Conservation (phyloP, 495 filamentous ascomycete genomes). For the Penicillium salamii region DNA sequence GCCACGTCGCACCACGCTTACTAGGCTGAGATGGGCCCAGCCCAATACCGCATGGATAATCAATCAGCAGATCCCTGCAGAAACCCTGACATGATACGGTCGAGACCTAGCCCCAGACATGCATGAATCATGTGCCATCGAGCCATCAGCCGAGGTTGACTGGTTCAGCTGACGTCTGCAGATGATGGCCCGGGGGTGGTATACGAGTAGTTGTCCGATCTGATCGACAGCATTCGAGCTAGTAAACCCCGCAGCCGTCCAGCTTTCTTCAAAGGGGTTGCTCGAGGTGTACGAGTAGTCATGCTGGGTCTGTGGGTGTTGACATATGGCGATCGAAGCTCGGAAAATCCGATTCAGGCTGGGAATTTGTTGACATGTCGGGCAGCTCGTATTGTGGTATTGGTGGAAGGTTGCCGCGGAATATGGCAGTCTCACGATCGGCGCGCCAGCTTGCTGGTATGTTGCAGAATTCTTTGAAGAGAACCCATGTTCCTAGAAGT, state of each 20-base stretch:
- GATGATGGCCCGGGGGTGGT: not conserved
- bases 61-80: not conserved
- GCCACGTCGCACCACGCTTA: not conserved
- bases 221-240: too few species aligned
- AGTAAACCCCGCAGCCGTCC: too few species aligned
- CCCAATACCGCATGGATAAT: not conserved
- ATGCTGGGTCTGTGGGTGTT: not conserved
- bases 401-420: constrained; percentile 6
- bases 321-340: not conserved
- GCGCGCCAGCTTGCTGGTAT: not conserved
- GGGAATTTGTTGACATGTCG: not conserved
- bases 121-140: not conserved
- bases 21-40: not conserved
- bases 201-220: too few species aligned
- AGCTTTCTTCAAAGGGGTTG: too few species aligned
- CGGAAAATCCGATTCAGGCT: not conserved
- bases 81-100: not conserved
- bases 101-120: not conserved
- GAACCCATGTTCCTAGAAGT: constrained; percentile 7
- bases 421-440: not conserved
- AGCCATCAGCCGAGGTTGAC: too few species aligned
- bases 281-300: too few species aligned
- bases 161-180: not conserved
- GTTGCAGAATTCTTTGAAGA: not conserved
- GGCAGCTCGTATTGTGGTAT: not conserved